phyloP scores from a whole-genome alignment of 2,329 filamentous ascomycete species.

The Pestalotiopsis sp. region DNA sequence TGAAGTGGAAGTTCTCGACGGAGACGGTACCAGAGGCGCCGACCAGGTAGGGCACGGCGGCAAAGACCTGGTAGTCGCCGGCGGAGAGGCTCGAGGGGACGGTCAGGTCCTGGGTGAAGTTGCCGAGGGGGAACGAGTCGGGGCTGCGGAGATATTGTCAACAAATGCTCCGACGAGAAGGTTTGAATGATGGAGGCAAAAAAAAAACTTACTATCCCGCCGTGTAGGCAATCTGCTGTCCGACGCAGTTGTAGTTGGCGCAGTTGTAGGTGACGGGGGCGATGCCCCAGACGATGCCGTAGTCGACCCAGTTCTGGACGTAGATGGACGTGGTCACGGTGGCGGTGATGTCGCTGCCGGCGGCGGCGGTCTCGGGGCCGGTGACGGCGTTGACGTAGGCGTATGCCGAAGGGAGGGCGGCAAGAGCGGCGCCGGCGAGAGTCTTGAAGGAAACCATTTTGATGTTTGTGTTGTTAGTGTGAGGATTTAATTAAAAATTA shows the following conservation, averaged over 20 bases:
- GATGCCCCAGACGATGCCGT: constrained; percentile 34
- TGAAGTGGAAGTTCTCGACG: constrained; percentile 21
- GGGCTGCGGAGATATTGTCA: constrained; percentile 16
- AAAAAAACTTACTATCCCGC: constrained; percentile 25
- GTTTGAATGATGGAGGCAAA: too few relatives aligned
- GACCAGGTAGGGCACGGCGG: constrained; percentile 31
- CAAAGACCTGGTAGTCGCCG: constrained; percentile 27
- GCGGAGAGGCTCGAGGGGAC: constrained; percentile 21
- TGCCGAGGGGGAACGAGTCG: constrained; percentile 8
- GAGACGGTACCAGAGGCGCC: constrained; percentile 28
- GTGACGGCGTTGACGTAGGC: constrained; percentile 28
- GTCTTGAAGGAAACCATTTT: constrained; percentile 32
- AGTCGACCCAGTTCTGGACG: constrained; percentile 38
- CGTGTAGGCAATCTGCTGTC: constrained; percentile 32
- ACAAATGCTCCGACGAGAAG: too few relatives aligned
- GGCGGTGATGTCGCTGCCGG: constrained; percentile 28
- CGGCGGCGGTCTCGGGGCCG: constrained; percentile 24
- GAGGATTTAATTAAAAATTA: not conserved
- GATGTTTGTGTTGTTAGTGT: constrained; percentile 7
- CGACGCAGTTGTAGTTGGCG: constrained; percentile 28
- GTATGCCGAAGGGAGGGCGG: constrained; percentile 24
- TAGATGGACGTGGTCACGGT: constrained; percentile 32
- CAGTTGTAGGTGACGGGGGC: constrained; percentile 16
- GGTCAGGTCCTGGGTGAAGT: constrained; percentile 21
- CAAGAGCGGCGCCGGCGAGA: constrained; percentile 24